Evolutionary conservation across 164 flowering plant species (phyloP).

Genomic region (Brasenia schreberi): DNA sequence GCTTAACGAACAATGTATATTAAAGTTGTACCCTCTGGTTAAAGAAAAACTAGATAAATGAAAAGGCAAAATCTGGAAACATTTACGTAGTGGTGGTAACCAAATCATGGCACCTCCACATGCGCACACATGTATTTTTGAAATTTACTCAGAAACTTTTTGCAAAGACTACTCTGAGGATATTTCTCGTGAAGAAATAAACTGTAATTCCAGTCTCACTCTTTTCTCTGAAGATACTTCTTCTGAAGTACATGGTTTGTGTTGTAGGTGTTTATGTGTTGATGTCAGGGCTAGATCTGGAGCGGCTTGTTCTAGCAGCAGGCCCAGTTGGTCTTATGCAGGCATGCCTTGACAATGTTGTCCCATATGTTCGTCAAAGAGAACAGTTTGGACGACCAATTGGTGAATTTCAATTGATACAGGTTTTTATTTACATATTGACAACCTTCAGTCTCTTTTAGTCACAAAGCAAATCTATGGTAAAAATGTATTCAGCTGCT

Average conservation of each 20-base stretch:
- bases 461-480: not conserved
- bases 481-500: no score
- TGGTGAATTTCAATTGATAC: constrained; percentile 93
- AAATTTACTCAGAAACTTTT: no score
- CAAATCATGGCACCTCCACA: no score
- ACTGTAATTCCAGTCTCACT: not conserved
- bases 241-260: constrained; percentile 2
- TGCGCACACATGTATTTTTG: no score
- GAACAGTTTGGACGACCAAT: constrained; percentile 94
- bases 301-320: constrained; percentile 91
- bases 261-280: constrained; percentile 87
- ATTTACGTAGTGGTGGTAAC: no score
- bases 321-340: constrained; percentile 98
- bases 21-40: no score
- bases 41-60: no score
- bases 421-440: constrained; percentile 29
- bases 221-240: not conserved
- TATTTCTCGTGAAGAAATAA: no score
- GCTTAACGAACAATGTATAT: no score
- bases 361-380: constrained; percentile 82
- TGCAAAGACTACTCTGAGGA: no score
- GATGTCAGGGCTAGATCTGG: constrained; percentile 98
- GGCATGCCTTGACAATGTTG: constrained; percentile 86
- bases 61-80: no score
- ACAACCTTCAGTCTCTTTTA: not conserved